Evolutionary conservation across 176 grass and related monocot genomes (phyloP).

Genomic region (Oryza punctata): DNA sequence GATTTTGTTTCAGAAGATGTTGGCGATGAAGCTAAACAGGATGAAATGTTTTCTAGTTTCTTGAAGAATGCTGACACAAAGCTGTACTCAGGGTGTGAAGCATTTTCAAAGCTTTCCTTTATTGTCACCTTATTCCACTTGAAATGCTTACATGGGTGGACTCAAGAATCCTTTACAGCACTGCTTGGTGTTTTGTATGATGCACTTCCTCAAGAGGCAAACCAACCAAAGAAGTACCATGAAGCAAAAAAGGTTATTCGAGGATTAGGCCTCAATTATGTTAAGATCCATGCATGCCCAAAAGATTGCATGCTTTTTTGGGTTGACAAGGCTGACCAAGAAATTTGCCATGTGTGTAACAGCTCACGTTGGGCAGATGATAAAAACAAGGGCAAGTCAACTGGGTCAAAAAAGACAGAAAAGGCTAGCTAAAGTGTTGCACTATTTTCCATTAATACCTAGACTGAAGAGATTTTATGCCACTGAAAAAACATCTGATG

Average conservation of each 20-base stretch:
- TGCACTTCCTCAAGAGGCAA: not conserved
- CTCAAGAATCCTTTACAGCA: constrained; percentile 23
- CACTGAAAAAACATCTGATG: not conserved
- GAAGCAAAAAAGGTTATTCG: constrained; percentile 27
- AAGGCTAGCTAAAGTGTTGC: constrained; percentile 26
- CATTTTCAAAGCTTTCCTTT: constrained; percentile 21
- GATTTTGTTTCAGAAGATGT: not conserved
- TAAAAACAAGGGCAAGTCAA: not conserved
- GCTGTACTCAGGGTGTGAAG: not conserved
- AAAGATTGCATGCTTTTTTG: constrained; percentile 11
- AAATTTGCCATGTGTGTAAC: not conserved
- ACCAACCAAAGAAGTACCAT: not conserved
- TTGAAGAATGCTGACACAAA: constrained; percentile 23
- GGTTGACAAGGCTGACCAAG: not conserved
- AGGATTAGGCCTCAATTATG: too few species aligned
- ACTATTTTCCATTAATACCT: constrained; percentile 35
- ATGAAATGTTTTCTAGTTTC: not conserved
- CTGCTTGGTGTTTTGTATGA: not conserved
- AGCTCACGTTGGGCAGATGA: constrained; percentile 1
- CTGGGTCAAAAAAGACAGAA: not conserved
- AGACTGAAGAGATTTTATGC: constrained; percentile 25
- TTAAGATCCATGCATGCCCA: constrained; percentile 37
- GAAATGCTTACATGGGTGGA: constrained; percentile 29
- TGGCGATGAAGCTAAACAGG: not conserved
- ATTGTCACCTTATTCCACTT: constrained; percentile 25